Evolutionary conservation across 2,329 filamentous ascomycete species (phyloP).

Genomic region (Epichloe bromicola): DNA sequence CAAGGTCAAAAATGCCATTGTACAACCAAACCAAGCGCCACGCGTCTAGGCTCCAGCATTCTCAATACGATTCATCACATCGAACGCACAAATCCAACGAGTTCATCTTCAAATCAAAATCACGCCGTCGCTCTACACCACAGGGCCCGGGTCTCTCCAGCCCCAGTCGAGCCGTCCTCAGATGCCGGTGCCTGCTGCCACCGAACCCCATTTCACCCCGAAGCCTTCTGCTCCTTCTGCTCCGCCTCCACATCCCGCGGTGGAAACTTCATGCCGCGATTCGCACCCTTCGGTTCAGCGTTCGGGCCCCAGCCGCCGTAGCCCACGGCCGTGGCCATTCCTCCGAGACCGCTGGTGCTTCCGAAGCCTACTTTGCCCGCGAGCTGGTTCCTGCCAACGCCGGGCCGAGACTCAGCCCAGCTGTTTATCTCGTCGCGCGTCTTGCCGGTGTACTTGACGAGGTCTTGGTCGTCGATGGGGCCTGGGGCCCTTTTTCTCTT

Average conservation of each 20-base stretch:
- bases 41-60: background rate
- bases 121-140: no score
- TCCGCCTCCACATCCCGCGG: constrained; percentile 8
- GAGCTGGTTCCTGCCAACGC: constrained; percentile 27
- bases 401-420: constrained; percentile 25
- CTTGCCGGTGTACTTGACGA: constrained; percentile 28
- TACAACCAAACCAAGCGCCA: background rate
- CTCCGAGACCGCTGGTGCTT: constrained; percentile 17
- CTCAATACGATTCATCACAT: background rate
- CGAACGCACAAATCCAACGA: background rate
- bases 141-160: no score
- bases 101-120: background rate
- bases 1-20: no score
- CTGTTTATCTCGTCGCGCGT: constrained; percentile 19
- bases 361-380: constrained; percentile 22
- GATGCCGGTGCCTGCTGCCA: no score
- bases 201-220: background rate
- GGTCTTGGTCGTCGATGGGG: constrained; percentile 25
- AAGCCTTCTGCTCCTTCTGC: constrained; percentile 1
- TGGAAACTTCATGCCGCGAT: constrained; percentile 24
- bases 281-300: constrained; percentile 13
- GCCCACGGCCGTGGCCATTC: constrained; percentile 16
- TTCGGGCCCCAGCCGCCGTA: constrained; percentile 22
- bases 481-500: constrained; percentile 19
- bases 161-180: no score